Base-by-base conservation (phyloP, 805 yeast genomes). In the Candida quercuum region DNA sequence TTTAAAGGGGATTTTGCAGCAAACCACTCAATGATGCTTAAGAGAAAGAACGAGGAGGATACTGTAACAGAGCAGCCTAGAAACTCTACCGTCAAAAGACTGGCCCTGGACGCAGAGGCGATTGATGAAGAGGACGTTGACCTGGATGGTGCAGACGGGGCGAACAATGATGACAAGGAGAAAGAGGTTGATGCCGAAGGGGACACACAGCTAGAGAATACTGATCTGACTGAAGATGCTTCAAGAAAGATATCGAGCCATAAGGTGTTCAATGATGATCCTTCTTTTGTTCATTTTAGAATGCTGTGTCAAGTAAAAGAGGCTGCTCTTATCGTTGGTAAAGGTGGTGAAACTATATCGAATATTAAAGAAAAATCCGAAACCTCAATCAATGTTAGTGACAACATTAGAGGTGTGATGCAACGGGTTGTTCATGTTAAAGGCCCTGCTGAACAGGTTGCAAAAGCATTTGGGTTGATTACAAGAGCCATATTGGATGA, bases 381-480 rank as follows among this genome's bases (percentile, higher is more conserved):
- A 38, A 81, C 85, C 7, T 68, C 82, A 45, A 70, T 86, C 31
- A 76, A 78, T 49, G 86, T 84, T 12, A 76, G 85, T 48, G 91
- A 84, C 38, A 84, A 85, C 54, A 64, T 80, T 36, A 72, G 74
- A 47, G 84, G 80, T 19, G 74, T 80, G 6, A 81, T 84, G 2
- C 94, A 83, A 52, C 68, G 96, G 45, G 80, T 86, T 23, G 71
- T 86, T 19, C 72, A 78, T 43, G 81, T 86, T 4, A 67, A 81
- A 42, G 96, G 95, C 0, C 64, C 83, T 0, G 73, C 88, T 3
- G 89, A 83, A 46, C 71, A 77, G 47, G 91, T 84, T 7, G 89
- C 95, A 12, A 78, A 78, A 54, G 91, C 93, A 0, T 82, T 81
- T 59, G 93, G 93, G 1, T 61, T 85, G 46, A 75, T 86, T 25